phyloP scores from a whole-genome alignment of 2,329 filamentous ascomycete genomes.

The Ceratocystis papillata region DNA sequence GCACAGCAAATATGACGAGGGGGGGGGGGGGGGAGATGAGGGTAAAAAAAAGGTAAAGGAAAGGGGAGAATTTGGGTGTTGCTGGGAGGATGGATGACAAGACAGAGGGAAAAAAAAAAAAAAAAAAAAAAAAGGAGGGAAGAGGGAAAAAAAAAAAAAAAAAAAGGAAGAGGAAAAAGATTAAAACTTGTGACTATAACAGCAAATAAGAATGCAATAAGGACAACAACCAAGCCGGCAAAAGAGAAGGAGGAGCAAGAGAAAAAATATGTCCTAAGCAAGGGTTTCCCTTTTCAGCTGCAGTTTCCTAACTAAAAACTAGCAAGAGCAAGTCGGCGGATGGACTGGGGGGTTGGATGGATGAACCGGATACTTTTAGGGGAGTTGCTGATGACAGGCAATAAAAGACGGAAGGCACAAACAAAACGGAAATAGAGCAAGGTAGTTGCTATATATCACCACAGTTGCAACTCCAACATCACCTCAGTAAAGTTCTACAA shows the following conservation, averaged over 20 bases:
- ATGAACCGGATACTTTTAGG: background rate
- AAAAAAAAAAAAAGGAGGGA: no score
- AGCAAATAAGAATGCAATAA: background rate
- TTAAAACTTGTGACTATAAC: background rate
- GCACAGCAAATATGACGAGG: background rate
- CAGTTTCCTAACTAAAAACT: background rate
- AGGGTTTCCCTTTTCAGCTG: conserved; percentile 7
- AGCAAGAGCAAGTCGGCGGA: background rate
- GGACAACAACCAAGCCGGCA: background rate
- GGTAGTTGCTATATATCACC: no score
- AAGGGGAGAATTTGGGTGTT: no score
- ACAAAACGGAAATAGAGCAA: background rate
- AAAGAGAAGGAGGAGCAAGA: background rate
- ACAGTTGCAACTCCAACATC: no score
- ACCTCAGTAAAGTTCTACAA: no score
- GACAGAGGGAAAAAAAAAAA: no score
- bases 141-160: background rate
- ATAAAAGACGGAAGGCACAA: background rate
- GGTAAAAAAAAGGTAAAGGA: background rate
- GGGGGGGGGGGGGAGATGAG: no score
- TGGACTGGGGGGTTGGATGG: background rate
- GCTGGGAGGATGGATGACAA: no score
- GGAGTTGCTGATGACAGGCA: background rate
- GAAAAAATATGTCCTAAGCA: background rate
- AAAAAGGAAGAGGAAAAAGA: background rate